Conservation (phyloP, 495 filamentous ascomycete species). For the Sordaria brevicollis region DNA sequence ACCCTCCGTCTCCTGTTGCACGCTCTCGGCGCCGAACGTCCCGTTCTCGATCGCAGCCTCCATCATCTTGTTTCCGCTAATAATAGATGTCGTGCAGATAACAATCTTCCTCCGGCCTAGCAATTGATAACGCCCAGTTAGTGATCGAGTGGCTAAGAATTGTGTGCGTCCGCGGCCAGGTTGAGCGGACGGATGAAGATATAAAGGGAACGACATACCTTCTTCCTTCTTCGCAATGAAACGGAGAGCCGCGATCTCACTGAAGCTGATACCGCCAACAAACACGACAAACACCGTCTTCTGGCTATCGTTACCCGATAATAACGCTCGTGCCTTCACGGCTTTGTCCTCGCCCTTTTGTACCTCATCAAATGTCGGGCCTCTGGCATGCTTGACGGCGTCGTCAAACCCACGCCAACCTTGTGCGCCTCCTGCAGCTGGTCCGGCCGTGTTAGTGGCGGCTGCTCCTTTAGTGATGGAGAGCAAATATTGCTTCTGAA, state of each 20-base stretch:
- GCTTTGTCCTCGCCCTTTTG: conserved; percentile 94
- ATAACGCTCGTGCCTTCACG: conserved; percentile 72
- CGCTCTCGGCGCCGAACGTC: conserved; percentile 44
- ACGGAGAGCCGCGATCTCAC: conserved; percentile 87
- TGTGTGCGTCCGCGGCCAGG: not conserved
- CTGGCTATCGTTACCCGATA: conserved; percentile 61
- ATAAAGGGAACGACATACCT: conserved; percentile 33
- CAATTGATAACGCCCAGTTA: conserved; percentile 3
- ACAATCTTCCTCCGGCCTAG: conserved; percentile 65
- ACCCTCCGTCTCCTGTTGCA: not conserved
- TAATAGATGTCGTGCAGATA: conserved; percentile 83
- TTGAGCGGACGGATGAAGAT: not conserved
- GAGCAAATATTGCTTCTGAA: conserved; percentile 79
- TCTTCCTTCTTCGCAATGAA: conserved; percentile 85
- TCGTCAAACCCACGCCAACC: conserved; percentile 92
- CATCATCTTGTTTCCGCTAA: conserved; percentile 86
- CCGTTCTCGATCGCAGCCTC: conserved; percentile 71
- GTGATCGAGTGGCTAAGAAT: conserved; percentile 6
- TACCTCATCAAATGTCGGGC: conserved; percentile 80
- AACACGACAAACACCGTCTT: conserved; percentile 91
- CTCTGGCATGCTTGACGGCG: conserved; percentile 70
- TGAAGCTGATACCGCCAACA: conserved; percentile 86
- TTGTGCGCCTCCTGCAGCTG: conserved; percentile 49
- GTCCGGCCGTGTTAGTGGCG: conserved; percentile 35
- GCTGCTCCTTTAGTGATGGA: conserved; percentile 52